Conservation (phyloP, 2,329 filamentous ascomycete genomes). For the Alternaria atra region DNA sequence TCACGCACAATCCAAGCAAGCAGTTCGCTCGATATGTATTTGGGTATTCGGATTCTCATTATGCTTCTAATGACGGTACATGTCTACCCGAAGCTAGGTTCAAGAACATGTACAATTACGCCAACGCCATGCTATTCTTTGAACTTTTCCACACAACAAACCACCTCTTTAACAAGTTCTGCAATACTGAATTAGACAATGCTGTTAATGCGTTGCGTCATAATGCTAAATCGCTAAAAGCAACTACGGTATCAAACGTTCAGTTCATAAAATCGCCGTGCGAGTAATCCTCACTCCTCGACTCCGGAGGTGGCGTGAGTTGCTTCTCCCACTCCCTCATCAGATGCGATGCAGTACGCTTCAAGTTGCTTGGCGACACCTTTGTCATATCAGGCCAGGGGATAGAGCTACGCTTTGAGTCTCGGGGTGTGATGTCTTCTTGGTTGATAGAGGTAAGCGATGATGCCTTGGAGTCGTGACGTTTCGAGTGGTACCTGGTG, state of each 20-base stretch:
- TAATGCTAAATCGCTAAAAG: slow-evolving; percentile 28
- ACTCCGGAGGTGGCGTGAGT: slow-evolving; percentile 62
- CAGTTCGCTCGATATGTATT: neutral
- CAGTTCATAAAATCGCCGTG: slow-evolving; percentile 47
- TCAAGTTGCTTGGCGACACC: slow-evolving; percentile 77
- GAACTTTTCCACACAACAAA: slow-evolving; percentile 28
- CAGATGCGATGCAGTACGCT: slow-evolving; percentile 81
- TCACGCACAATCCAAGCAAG: neutral
- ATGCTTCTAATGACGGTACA: slow-evolving; percentile 16
- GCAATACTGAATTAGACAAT: slow-evolving; percentile 37
- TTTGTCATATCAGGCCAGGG: slow-evolving; percentile 77
- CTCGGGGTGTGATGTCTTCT: slow-evolving; percentile 30
- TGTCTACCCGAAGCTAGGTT: slow-evolving; percentile 20
- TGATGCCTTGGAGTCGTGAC: slow-evolving; percentile 51
- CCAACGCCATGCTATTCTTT: slow-evolving; percentile 24
- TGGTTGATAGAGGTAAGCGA: slow-evolving; percentile 40
- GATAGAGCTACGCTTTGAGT: slow-evolving; percentile 53
- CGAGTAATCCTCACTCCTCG: slow-evolving; percentile 40
- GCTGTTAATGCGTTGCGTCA: slow-evolving; percentile 43
- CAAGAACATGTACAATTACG: slow-evolving; percentile 19
- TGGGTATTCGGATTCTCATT: slow-evolving; percentile 17
- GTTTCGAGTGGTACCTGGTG: slow-evolving; percentile 58
- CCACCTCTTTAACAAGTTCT: slow-evolving; percentile 26
- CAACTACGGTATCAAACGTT: slow-evolving; percentile 9
- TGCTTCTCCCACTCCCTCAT: slow-evolving; percentile 93